Evolutionary conservation across 805 yeast species (phyloP).

Genomic region (Jamesozyma lodderae): DNA sequence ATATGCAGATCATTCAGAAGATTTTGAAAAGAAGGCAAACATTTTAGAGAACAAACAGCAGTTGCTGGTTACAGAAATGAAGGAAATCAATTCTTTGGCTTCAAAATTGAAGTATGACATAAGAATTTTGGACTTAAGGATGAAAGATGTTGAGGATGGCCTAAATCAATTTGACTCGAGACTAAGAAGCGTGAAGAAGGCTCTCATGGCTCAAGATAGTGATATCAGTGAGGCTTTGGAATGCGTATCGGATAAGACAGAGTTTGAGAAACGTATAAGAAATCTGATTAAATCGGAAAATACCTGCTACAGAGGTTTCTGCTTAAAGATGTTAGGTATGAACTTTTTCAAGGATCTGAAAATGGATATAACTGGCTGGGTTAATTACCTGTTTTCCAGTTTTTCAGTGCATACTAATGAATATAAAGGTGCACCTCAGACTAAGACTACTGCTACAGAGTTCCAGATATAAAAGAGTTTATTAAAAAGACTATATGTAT

Average conservation of each 20-base stretch:
- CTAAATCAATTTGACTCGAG: constrained; percentile 36
- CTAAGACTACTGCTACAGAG: background rate
- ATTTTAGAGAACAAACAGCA: constrained; percentile 24
- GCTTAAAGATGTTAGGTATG: constrained; percentile 8
- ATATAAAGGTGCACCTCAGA: constrained; percentile 1
- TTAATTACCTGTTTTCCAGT: constrained; percentile 11
- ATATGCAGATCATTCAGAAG: constrained; percentile 12
- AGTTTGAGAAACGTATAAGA: constrained; percentile 15
- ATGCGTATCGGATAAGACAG: constrained; percentile 9
- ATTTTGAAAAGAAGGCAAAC: constrained; percentile 14
- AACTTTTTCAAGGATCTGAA: constrained; percentile 9
- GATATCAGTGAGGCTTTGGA: constrained; percentile 5
- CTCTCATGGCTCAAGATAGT: constrained; percentile 7
- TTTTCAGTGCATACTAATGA: background rate
- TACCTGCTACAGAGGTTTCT: constrained; percentile 16
- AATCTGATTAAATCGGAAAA: constrained; percentile 10
- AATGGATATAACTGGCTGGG: constrained; percentile 15
- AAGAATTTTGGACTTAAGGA: constrained; percentile 47
- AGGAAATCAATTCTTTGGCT: constrained; percentile 34
- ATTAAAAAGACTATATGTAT: no score
- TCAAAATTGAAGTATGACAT: constrained; percentile 61
- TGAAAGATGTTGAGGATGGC: constrained; percentile 61
- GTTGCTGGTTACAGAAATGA: constrained; percentile 16
- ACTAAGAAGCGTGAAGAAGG: constrained; percentile 15
- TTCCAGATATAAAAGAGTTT: background rate